Evolutionary conservation across 2,329 filamentous ascomycete species (phyloP).

Genomic region (Neocucurbitaria cava): DNA sequence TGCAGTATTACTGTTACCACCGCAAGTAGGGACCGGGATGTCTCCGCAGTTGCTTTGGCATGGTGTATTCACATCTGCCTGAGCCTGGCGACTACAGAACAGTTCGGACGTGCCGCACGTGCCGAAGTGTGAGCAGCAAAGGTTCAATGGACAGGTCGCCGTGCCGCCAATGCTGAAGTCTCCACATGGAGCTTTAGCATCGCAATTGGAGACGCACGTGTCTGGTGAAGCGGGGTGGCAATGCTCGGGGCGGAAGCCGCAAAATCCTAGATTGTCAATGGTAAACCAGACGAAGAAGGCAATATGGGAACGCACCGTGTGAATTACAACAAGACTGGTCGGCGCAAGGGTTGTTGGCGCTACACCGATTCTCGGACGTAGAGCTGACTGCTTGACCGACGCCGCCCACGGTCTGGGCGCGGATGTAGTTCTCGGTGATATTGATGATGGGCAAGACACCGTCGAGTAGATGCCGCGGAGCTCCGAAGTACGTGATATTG

Average conservation of each 20-base stretch:
- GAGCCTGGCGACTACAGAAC: slow-evolving; percentile 15
- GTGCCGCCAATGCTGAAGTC: slow-evolving; percentile 24
- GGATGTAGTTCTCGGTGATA: slow-evolving; percentile 17
- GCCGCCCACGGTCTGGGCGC: slow-evolving; percentile 1
- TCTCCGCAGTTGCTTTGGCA: slow-evolving; percentile 15
- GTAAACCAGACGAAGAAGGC: not conserved
- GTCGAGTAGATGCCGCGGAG: slow-evolving; percentile 4
- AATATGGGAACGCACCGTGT: slow-evolving; percentile 4
- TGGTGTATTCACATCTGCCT: not conserved
- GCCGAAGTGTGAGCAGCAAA: slow-evolving; percentile 46
- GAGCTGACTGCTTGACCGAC: not conserved
- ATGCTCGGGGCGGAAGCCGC: slow-evolving; percentile 18
- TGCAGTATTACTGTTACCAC: slow-evolving; percentile 16
- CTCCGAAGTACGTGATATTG: slow-evolving; percentile 11
- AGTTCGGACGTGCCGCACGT: slow-evolving; percentile 46
- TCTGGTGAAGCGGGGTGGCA: slow-evolving; percentile 7
- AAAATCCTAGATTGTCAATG: not conserved
- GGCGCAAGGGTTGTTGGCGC: slow-evolving; percentile 10
- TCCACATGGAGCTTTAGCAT: slow-evolving; percentile 50
- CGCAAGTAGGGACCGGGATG: slow-evolving; percentile 16
- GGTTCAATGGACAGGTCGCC: slow-evolving; percentile 16
- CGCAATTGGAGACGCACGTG: slow-evolving; percentile 42
- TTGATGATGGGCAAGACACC: slow-evolving; percentile 9
- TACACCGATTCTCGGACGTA: slow-evolving; percentile 4
- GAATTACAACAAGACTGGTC: slow-evolving; percentile 19